These are phyloP conservation scores for Dionaea muscipula DNA, from an alignment of 179 eudicot genomes.

Conservation along the genomic window DNA sequence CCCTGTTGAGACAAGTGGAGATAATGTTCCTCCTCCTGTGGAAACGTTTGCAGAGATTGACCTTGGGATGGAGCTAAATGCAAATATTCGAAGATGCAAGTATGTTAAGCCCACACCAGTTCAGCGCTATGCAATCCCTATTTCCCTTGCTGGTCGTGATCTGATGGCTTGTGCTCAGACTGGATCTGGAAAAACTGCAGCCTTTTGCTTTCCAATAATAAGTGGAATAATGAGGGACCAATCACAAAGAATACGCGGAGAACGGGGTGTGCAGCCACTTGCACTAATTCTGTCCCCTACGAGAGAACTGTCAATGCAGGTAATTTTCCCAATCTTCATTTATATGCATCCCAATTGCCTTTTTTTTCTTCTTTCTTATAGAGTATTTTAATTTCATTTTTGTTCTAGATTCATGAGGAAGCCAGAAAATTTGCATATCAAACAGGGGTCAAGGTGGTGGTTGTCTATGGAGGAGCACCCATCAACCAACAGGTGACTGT, in stretches of 20 bases:
- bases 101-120: conserved; percentile 94
- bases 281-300: conserved; percentile 90
- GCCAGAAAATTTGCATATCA: conserved; percentile 82
- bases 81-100: conserved; percentile 72
- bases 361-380: conserved; percentile 1
- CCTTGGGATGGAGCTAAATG: conserved; percentile 66
- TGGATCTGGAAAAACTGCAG: conserved; percentile 94
- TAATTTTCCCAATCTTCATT: conserved; percentile 5
- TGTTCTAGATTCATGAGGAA: conserved; percentile 70
- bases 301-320: conserved; percentile 92
- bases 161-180: conserved; percentile 98
- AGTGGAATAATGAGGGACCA: conserved; percentile 75
- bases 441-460: conserved; percentile 89
- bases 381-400: no score
- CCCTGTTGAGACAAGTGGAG: conserved; percentile 86
- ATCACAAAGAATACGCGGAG: conserved; percentile 42
- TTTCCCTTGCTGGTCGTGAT: conserved; percentile 76
- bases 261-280: conserved; percentile 55
- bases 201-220: conserved; percentile 86
- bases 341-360: not conserved
- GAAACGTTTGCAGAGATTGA: conserved; percentile 87
- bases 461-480: conserved; percentile 94
- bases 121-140: conserved; percentile 89
- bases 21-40: conserved; percentile 85
- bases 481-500: conserved; percentile 73